phyloP scores from a whole-genome alignment of 768 basidiomycete species.

The Xerocomus spinulosus region DNA sequence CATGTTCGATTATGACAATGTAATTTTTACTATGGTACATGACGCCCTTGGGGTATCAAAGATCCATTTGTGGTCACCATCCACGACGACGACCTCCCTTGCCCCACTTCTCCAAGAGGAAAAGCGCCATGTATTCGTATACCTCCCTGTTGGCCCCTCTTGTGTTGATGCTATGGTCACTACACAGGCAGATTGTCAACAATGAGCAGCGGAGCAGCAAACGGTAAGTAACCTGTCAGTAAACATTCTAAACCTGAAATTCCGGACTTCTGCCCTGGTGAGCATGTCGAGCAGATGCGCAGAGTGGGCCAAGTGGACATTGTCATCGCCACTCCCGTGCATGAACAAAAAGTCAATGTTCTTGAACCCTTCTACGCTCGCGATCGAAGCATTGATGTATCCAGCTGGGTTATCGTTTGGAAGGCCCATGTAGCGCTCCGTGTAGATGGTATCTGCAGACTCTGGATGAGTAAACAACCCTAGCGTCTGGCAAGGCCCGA shows the following conservation, averaged over 20 bases:
- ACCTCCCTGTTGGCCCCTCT: slow-evolving; percentile 82
- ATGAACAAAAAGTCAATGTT: slow-evolving; percentile 78
- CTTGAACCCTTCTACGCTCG: slow-evolving; percentile 82
- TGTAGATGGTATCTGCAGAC: slow-evolving; percentile 83
- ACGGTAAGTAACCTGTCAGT: slow-evolving; percentile 72
- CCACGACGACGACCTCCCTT: slow-evolving; percentile 66
- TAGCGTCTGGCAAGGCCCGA: neutral
- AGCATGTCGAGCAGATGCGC: slow-evolving; percentile 93
- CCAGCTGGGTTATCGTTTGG: slow-evolving; percentile 75
- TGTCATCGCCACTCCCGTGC: slow-evolving; percentile 95
- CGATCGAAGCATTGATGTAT: slow-evolving; percentile 87
- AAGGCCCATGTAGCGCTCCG: slow-evolving; percentile 93
- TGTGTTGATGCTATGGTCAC: slow-evolving; percentile 73
- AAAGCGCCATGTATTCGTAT: slow-evolving; percentile 79
- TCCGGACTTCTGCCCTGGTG: slow-evolving; percentile 66
- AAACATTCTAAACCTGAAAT: slow-evolving; percentile 91
- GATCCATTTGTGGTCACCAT: slow-evolving; percentile 36
- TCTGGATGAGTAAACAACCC: neutral
- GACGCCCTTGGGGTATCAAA: neutral
- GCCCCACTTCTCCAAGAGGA: slow-evolving; percentile 92
- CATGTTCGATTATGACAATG: slow-evolving; percentile 5
- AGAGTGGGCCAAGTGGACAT: slow-evolving; percentile 91
- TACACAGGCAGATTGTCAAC: slow-evolving; percentile 7
- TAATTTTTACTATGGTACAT: slow-evolving; percentile 7
- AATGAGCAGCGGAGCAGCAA: neutral